Evolutionary conservation across 805 yeast species (phyloP), one percentile per base, ranked within the genome.

Genomic region (Ogataea thermomethanolica): DNA sequence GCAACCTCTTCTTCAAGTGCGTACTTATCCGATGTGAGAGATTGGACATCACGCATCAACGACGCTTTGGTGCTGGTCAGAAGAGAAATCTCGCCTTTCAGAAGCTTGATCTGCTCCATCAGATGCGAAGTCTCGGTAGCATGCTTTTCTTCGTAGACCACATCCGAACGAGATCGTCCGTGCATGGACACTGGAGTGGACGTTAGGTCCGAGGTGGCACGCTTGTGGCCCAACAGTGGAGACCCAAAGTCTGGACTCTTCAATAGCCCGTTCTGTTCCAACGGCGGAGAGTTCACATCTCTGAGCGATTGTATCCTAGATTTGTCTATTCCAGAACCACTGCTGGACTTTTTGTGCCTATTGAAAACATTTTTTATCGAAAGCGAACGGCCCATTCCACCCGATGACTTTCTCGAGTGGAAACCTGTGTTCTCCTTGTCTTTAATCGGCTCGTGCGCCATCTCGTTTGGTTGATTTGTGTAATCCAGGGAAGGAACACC

Each of bases 1-100:
- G 38, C 32, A 9, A 81, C 62, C 39, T 80, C 86, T 12, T 50
- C 45, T 33, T 61, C 63, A 37, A 87, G 60, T 12, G 62, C 59
- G 25, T 64, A 66, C 59, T 74, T 81, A 33, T 73, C 71, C 0
- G 51, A 44, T 23, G 63, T 69, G 46, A 88, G 63, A 13, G 64
- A 71, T 34, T 68, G 72, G 10, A 84, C 68, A 28, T 83, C 88
- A 30, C 63, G 66, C 14, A 65, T 42, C 25, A 81, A 48, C 5
- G 58, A 58, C 2, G 71, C 67, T 46, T 73, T 77, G 1, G 67
- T 62, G 1, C 67, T 37, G 1, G 58, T 54, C 39, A 75, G 55
- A 21, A 66, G 61, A 22, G 59, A 53, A 12, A 76, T 49, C 43
- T 76, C 81, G 15, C 54, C 44, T 45, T 62, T 71, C 37, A 70